These are phyloP conservation scores for Adenanthera pavonina DNA, from an alignment of 306 rosid genomes.

Conservation along the genomic window DNA sequence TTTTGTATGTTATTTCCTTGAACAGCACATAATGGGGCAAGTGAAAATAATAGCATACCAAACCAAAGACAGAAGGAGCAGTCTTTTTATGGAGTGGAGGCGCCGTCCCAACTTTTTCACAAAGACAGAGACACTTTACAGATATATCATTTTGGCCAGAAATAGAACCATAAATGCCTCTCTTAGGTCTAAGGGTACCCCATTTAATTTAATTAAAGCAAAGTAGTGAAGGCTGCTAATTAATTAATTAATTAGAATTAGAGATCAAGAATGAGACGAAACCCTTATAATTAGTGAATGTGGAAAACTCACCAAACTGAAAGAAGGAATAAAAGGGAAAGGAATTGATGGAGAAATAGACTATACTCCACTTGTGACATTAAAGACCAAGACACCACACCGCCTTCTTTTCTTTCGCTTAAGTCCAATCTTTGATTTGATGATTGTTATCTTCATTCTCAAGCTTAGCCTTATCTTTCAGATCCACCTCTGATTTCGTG, in stretches of 20 bases:
- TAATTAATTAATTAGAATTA: neutral
- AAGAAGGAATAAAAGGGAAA: neutral
- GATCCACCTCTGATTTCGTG: constrained; percentile 23
- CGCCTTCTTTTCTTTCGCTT: neutral
- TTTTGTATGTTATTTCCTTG: no score
- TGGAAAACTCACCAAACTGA: neutral
- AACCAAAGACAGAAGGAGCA: neutral
- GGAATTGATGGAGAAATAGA: neutral
- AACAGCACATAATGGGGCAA: neutral
- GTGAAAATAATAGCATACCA: neutral
- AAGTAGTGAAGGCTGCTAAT: neutral
- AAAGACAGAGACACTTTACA: neutral
- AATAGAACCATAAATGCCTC: neutral
- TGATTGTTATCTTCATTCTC: neutral
- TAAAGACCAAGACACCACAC: neutral
- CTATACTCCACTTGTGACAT: neutral
- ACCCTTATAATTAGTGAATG: neutral
- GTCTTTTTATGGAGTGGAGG: neutral
- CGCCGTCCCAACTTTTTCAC: neutral
- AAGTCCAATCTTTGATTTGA: constrained; percentile 21
- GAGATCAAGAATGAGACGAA: constrained; percentile 13
- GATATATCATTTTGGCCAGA: neutral
- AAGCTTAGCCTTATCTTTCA: neutral
- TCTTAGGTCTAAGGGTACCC: neutral
- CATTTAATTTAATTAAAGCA: neutral